Evolutionary conservation across 2,329 filamentous ascomycete species (phyloP).

Genomic region (Albophoma yamanashiensis): DNA sequence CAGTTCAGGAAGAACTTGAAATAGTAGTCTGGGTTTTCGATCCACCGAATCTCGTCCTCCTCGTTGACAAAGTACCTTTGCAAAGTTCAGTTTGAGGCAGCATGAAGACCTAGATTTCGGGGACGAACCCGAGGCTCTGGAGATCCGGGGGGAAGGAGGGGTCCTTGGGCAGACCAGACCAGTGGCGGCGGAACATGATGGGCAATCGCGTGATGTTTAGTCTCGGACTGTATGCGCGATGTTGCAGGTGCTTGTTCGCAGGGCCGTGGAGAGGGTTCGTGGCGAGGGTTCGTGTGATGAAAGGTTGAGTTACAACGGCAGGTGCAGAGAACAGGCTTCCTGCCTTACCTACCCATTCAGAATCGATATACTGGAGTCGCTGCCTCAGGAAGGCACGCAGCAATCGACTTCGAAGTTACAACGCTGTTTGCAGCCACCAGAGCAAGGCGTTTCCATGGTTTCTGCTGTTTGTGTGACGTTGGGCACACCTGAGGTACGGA

Average conservation of each 20-base stretch:
- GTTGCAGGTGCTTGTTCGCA: not conserved
- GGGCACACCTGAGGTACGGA: too few species aligned
- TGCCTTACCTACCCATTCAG: too few species aligned
- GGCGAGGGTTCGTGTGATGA: not conserved
- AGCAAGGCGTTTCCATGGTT: not conserved
- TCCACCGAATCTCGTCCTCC: conserved; percentile 62
- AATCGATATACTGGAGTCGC: not conserved
- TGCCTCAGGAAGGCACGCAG: not conserved
- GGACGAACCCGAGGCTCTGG: conserved; percentile 58
- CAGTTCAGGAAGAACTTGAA: conserved; percentile 67
- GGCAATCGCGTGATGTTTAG: not conserved
- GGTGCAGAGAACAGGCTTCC: not conserved
- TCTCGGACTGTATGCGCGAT: not conserved
- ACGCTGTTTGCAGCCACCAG: not conserved
- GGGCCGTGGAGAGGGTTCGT: too few species aligned
- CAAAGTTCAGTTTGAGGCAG: not conserved
- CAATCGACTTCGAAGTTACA: not conserved
- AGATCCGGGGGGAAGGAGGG: conserved; percentile 55
- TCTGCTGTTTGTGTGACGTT: too few species aligned
- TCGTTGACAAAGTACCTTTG: conserved; percentile 69
- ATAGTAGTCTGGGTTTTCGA: conserved; percentile 53
- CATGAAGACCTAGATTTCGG: not conserved
- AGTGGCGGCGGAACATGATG: conserved; percentile 61
- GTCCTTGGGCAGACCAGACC: conserved; percentile 60
- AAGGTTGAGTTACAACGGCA: not conserved